Conservation (phyloP, 345 rosid genomes). For the Eucalyptus paniculata region DNA sequence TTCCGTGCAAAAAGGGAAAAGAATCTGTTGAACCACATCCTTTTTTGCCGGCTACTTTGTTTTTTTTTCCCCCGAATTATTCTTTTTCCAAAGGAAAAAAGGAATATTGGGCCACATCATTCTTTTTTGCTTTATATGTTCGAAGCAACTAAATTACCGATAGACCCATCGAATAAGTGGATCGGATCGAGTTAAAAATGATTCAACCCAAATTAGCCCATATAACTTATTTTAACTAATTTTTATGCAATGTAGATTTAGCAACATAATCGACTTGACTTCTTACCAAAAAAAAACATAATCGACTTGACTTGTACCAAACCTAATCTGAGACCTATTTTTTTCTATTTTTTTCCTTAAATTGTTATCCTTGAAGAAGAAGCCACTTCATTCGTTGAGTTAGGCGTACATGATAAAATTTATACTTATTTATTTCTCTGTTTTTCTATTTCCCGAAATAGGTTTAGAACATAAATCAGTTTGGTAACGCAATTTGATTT, state of each 20-base stretch:
- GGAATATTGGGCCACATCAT: neutral
- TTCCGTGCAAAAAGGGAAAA: neutral
- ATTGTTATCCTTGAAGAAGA: neutral
- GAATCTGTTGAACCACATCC: neutral
- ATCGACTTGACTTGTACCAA: accelerated
- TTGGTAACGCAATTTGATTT: too few species aligned
- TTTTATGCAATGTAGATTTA: neutral
- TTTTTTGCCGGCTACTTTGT: neutral
- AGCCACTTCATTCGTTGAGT: neutral
- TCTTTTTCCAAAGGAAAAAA: neutral
- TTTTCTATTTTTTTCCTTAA: too few species aligned
- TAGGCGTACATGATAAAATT: too few species aligned
- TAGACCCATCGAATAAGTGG: neutral
- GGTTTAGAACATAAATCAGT: accelerated
- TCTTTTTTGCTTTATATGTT: neutral
- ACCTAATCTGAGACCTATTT: accelerated
- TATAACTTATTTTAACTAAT: accelerated
- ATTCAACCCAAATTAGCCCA: too few species aligned
- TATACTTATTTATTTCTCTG: too few species aligned
- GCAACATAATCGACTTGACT: neutral
- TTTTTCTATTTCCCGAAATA: accelerated
- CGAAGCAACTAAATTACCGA: neutral
- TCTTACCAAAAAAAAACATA: too few species aligned
- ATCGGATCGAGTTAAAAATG: accelerated
- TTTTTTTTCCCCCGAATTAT: neutral